A percentile compares a stretch with the other conserved stretches of the same genome.
phyloP scores from a whole-genome alignment of 1,284 basidiomycete genomes.

The Sanguinoderma infundibulare region DNA sequence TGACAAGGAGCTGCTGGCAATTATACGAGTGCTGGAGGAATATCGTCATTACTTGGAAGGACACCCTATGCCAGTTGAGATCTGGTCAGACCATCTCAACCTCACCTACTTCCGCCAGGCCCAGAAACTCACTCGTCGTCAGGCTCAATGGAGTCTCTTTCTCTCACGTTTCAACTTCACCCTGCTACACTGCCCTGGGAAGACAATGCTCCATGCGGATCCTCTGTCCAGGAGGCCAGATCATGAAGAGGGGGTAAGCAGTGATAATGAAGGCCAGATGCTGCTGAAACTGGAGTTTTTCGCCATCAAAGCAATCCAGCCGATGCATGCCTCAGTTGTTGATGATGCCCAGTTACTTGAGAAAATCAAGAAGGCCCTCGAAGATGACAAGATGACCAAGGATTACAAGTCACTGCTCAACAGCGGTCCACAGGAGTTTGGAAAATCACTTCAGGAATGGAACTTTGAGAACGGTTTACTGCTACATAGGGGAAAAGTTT shows the following conservation, averaged over 20 bases:
- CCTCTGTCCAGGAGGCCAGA: conserved; percentile 44
- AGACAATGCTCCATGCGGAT: conserved; percentile 39
- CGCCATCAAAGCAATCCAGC: too few relatives aligned
- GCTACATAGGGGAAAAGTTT: too few relatives aligned
- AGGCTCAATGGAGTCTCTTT: conserved; percentile 45
- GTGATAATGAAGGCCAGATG: too few relatives aligned
- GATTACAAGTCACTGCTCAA: too few relatives aligned
- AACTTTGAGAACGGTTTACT: too few relatives aligned
- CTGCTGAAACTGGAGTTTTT: too few relatives aligned
- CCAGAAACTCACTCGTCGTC: conserved; percentile 40
- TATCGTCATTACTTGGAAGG: conserved; percentile 40
- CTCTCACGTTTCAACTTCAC: conserved; percentile 42
- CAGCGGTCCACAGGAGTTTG: too few relatives aligned
- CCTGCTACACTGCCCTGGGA: conserved; percentile 44
- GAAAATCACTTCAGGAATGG: too few relatives aligned
- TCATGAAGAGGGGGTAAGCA: conserved; percentile 23
- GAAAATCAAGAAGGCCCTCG: too few relatives aligned
- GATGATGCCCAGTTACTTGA: too few relatives aligned
- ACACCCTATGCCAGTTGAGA: conserved; percentile 8
- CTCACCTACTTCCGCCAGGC: conserved; percentile 44
- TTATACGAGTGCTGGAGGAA: conserved; percentile 33
- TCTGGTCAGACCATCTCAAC: conserved; percentile 48
- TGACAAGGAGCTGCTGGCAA: conserved; percentile 44
- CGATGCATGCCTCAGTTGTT: too few relatives aligned
- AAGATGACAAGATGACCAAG: too few relatives aligned